Base-by-base conservation (phyloP, 2,329 filamentous ascomycete species). In the Graphium sp. region DNA sequence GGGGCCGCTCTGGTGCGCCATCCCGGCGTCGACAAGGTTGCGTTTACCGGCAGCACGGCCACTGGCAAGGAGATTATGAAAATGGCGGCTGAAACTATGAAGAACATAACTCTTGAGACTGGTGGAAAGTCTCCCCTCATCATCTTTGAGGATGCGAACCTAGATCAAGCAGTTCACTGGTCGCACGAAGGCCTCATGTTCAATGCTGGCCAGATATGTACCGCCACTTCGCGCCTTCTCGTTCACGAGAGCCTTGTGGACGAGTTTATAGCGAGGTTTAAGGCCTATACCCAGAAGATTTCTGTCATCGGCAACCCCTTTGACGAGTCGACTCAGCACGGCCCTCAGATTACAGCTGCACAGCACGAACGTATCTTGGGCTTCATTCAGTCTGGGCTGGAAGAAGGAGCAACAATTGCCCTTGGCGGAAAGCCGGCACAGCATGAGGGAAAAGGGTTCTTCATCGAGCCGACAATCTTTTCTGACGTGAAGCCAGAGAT, bases 1-100 rank as follows among this genome's bases (percentile, higher is more conserved):
- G 76, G 76, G 8, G 59, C 69, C 4, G 71, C 74, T 2, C 56
- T 82, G 12, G 72, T 68, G 2, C 53, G 58, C 25, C 76, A 82
- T 44, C 48, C 62, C 6, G 62, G 62, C 18, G 63, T 82, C 16
- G 70, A 77, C 43, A 81, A 81, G 53, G 58, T 82, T 34, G 73
- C 75, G 0, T 83, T 83, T 38, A 82, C 76, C 0, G 77, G 76
- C 24, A 74, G 65, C 23, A 81, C 75, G 2, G 56, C 56, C 5
- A 81, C 74, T 2, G 76, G 70, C 8, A 64, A 65, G 32, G 61
- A 74, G 40, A 76, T 81, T 34, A 79, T 80, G 74, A 74, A 74
- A 41, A 58, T 66, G 50, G 74, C 75, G 1, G 58, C 69, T 2
- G 53, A 59, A 0, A 78, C 53, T 22, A 46, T 66, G 45, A 71